Conservation (phyloP, 345 rosid genomes). For the Rhizophora mangle region DNA sequence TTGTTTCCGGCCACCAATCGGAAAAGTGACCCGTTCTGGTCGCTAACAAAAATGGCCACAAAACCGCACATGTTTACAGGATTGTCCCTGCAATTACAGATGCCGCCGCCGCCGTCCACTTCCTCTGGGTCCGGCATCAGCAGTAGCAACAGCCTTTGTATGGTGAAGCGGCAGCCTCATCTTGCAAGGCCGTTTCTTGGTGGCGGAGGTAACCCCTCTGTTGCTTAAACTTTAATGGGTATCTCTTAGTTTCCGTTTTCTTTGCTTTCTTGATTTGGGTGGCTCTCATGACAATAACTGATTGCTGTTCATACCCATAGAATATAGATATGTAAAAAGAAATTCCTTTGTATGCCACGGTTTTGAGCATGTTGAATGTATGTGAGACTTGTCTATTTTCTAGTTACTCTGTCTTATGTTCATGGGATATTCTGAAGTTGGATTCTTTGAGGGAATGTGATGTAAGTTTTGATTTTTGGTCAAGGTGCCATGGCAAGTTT, state of each 20-base stretch:
- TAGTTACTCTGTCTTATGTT: background rate
- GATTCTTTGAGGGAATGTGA: background rate
- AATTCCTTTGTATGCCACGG: too few species aligned
- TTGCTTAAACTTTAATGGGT: background rate
- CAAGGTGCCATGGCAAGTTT: background rate
- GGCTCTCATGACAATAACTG: background rate
- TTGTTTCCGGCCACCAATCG: background rate
- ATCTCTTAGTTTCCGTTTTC: background rate
- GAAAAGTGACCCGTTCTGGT: too few species aligned
- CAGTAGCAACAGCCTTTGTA: conserved; percentile 21
- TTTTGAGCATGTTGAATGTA: background rate
- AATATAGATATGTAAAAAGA: background rate
- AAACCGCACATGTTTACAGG: conserved; percentile 44
- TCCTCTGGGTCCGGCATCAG: conserved; percentile 24
- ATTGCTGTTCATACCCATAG: background rate
- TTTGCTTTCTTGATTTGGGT: background rate
- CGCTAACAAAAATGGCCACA: conserved; percentile 16
- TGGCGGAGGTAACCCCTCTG: conserved; percentile 37
- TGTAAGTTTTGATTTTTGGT: background rate
- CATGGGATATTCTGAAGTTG: background rate
- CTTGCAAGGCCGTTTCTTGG: conserved; percentile 41
- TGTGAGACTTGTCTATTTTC: background rate
- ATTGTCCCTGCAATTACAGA: conserved; percentile 27
- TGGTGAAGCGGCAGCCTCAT: conserved; percentile 26
- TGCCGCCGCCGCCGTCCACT: conserved; percentile 31